Evolutionary conservation across 768 basidiomycete species (phyloP), one percentile per base, ranked within the genome.

Genomic region (Tylopilus vinaceipallidus): DNA sequence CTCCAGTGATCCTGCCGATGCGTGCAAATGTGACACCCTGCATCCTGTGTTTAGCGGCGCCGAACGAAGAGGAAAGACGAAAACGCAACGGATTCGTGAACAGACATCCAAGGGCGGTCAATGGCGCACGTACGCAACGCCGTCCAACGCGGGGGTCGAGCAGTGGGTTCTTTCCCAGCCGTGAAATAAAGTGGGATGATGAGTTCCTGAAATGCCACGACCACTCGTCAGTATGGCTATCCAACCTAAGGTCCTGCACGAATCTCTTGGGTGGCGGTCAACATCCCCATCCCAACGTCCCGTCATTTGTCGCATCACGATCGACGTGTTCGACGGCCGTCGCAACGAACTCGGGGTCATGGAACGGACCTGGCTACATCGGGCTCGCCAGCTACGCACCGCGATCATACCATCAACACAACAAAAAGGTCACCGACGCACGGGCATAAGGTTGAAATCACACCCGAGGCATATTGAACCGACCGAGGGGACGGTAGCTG

Each of bases 321-420:
- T 85, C 81, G 12, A 95, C 72, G 59, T 94, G 88, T 17, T 78
- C 73, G 26, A 97, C 72, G 13, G 95, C 84, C 54, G 81, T 80
- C n/a, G 71, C 65, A 5, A 92, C 76, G 59, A 98, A 99, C 6
- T 73, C 74, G 2, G 71, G 58, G 62, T 93, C 79, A 61, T 99
- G 97, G 22, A 99, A 69, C 2, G 86, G 81, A 2, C 87, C 94
- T 6, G 88, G 84, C 97, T 95, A 98, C 90, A 99, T 95, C 0
- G 97, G 97, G 2, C 97, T 97, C 17, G 88, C 91, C 30, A 94
- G 64, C 92, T 95, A 53, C 35, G 41, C 24, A 13, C 34, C 41
- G 26, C 20, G 6, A 13, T 24, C 11, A 39, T 13, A 14, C 17
- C 35, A 12, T 50, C 36, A 22, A 19, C 24, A 20, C 16, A 29